Percentiles rank a stretch among this genome's conserved stretches.
phyloP scores from a whole-genome alignment of 139 green algal genomes.

The Prasinococcaceae sp. region DNA sequence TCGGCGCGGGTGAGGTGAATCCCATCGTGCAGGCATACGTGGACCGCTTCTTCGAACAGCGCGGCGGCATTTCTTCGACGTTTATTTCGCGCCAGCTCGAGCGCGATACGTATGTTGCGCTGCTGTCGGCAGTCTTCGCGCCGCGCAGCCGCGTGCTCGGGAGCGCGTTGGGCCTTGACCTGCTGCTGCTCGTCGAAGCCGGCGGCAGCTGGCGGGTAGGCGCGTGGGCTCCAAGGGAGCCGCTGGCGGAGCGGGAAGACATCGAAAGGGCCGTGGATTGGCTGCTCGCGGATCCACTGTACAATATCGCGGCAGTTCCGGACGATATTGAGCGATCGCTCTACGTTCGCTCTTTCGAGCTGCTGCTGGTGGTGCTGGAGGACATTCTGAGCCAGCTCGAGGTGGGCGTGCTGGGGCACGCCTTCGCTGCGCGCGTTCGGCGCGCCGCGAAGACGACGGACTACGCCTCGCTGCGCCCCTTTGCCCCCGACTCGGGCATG shows the following conservation, averaged over 20 bases:
- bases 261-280: conserved; percentile 1
- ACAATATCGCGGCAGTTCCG: conserved; percentile 5
- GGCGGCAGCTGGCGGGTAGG: too few species aligned
- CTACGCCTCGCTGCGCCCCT: not conserved
- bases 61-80: too few species aligned
- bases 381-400: not conserved
- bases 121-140: too few species aligned
- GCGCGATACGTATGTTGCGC: too few species aligned
- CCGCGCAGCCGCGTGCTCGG: too few species aligned
- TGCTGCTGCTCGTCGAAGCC: too few species aligned
- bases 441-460: not conserved
- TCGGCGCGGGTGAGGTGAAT: too few species aligned
- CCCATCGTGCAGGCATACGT: too few species aligned
- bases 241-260: not conserved
- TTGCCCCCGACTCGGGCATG: not conserved
- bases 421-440: not conserved
- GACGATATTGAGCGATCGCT: conserved; percentile 11
- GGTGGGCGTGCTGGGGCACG: not conserved
- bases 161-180: too few species aligned
- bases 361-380: not conserved
- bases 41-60: too few species aligned
- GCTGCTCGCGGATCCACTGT: conserved; percentile 5
- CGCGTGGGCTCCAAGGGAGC: too few species aligned
- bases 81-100: too few species aligned
- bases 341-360: conserved; percentile 5